Evolutionary conservation across 2,329 filamentous ascomycete genomes (phyloP), one percentile per base, ranked within the genome.

Genomic region (Pestalotiopsis sp.): DNA sequence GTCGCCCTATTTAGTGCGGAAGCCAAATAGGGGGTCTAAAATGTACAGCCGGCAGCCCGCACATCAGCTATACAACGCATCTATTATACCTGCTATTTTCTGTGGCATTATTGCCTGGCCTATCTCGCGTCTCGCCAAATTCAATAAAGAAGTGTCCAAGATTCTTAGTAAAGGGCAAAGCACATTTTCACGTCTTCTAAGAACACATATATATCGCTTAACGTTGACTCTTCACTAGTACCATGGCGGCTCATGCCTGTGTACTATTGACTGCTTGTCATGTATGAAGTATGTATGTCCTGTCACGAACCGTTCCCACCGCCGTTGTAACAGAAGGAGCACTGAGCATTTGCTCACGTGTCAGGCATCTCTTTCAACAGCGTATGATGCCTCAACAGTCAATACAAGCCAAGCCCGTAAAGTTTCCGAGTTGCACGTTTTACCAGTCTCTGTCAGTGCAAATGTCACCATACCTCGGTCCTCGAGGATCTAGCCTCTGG

Each of bases 401-500:
- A 52, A 52, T 17, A 52, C 45, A 20, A 52, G 45, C 45, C 45
- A 52, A 23, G 45, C 45, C 45, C 45, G 45, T 52, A n/a, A 52
- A 23, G 5, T 52, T 52, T 36, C 31, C 2, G 14, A 52, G 17
- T 52, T 52, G 45, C 17, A n/a, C n/a, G 45, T 52, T 52, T 52
- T 17, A 52, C 45, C 45, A 52, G 20, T 17, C 20, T n/a, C 45
- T 52, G 45, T 23, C 45, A 3, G 11, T 52, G 31, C 17, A 52
- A 9, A 52, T 52, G 45, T 52, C n/a, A 52, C 45, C 45, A 52
- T 52, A 52, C 20, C 45, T 20, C 17, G 20, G 57, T 36, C 57
- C 57, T 27, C 57, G 57, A 59, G 57, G 12, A 59, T 59, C 57
- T 59, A 36, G 57, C 57, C 57, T 36, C 57, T 59, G 27, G 49